Evolutionary conservation across 192 early-diverging fungal genomes (phyloP), one percentile per base, ranked within the genome.

Genomic region (Coemansia sp.): DNA sequence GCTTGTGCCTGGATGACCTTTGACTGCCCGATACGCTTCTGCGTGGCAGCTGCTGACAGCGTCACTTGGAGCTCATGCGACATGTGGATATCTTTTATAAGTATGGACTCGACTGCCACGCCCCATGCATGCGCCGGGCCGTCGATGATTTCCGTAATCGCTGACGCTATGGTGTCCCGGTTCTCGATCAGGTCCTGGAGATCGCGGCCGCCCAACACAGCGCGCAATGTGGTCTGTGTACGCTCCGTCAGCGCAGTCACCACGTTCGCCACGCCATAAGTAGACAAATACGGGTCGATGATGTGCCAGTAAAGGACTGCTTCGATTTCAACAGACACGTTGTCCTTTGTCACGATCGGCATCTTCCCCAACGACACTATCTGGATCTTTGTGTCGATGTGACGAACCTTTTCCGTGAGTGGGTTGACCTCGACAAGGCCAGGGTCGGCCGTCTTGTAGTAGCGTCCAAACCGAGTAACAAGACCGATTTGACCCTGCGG

Each of bases 161-260:
- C 91, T 53, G 86, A 84, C 4, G 92, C 91, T 62, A 97, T 90
- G 0, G 85, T 83, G 48, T 93, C 88, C 26, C 94, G 85, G 78
- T 94, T 89, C 75, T 97, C 94, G 54, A 97, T 89, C 66, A 83
- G 77, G 22, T 93, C 92, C 73, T 97, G 94, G 26, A 97, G 74
- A 6, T 87, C 88, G 18, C 87, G 86, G 27, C 85, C 83, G 36
- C 93, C 93, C 9, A 95, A 66, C 43, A 91, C 89, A 21, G 92
- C 88, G 14, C 94, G 83, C 26, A 97, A 70, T 0, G 93, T 95
- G 19, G 94, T 95, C 72, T 93, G 90, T 1, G 94, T 93, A 53
- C 93, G 83, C 71, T 97, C 94, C 35, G 86, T 72, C 40, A 97
- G 73, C 7, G 92, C 91, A 29, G 82, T 67, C n/a, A 61, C 66